Base-by-base conservation (phyloP, 495 filamentous ascomycete species). In the Trichocladium antarcticum region DNA sequence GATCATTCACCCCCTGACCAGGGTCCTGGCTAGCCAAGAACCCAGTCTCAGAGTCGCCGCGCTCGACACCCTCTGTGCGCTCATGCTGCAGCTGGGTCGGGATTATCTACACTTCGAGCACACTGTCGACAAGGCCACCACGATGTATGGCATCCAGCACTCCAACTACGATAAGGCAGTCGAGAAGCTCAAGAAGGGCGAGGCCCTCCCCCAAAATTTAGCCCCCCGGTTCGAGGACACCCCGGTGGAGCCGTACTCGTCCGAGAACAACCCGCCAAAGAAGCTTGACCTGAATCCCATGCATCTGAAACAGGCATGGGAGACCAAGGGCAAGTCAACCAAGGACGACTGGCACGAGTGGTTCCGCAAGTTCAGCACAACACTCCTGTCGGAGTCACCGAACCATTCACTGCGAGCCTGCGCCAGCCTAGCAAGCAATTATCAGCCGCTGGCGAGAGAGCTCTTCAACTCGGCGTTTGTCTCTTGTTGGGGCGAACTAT, bases 271-370 rank as follows among this genome's bases (percentile, higher is more conserved):
- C 31, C 80, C 80, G 7, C 85, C 83, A 43, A 97, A 95, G 74
- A 95, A 96, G 67, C 74, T 95, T 42, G 87, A 89, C 31, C 85
- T 95, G 47, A 99, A 97, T 56, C 89, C 95, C 45, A 86, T 96
- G 57, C 92, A 99, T 71, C 74, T 99, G 9, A 95, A 95, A 63
- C 86, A 87, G 51, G 92, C 93, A 1, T 99, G 93, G 92, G 93
- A 97, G 56, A 88, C 93, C 3, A 86, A 80, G 31, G 85, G 92
- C 46, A 92, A 94, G 62, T 95, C 92, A 15, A 99, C 92, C 1
- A 81, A 85, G 41, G 92, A 99, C 61, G 92, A 99, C 65, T 99
- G 92, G 92, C 85, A 93, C 53, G 92, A 99, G 65, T 99, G 92
- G 92, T 95, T 96, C 64, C 78, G 93, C 42, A 77, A 94, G 19